phyloP scores from a whole-genome alignment of 176 grass and related monocot species.

The Carex scoparia region DNA sequence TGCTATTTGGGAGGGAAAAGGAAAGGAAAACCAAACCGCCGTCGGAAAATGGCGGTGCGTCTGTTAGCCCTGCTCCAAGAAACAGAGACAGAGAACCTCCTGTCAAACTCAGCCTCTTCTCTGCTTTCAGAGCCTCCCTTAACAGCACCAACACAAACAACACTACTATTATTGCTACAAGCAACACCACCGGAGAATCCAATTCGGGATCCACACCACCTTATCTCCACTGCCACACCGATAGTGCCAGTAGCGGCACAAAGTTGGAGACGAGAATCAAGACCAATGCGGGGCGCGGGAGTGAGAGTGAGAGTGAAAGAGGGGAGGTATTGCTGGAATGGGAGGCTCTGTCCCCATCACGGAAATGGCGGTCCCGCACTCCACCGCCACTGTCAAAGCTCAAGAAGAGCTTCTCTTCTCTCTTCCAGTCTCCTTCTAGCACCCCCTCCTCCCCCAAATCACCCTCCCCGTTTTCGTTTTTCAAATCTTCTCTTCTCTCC shows the following conservation, averaged over 20 bases:
- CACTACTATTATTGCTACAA: neutral
- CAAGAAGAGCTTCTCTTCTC: conserved; percentile 17
- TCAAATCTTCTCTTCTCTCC: conserved; percentile 70
- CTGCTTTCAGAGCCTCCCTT: conserved; percentile 12
- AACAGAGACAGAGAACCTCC: neutral
- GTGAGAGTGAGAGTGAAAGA: neutral
- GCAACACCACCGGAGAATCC: neutral
- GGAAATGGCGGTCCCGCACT: conserved; percentile 46
- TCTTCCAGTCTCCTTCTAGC: conserved; percentile 19
- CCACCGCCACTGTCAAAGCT: conserved; percentile 31
- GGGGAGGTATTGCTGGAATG: conserved; percentile 8
- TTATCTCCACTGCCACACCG: conserved; percentile 31
- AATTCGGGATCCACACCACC: neutral
- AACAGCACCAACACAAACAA: neutral
- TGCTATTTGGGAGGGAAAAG: conserved; percentile 64
- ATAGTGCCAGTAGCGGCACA: conserved; percentile 21
- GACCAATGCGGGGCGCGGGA: neutral
- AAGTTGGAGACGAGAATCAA: neutral
- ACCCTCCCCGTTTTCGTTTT: conserved; percentile 66
- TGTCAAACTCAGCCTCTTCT: conserved; percentile 66
- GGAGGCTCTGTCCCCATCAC: conserved; percentile 4
- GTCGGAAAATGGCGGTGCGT: conserved; percentile 11
- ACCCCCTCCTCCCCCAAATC: conserved; percentile 81
- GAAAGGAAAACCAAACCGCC: neutral
- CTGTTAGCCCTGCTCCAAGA: conserved; percentile 2